These are phyloP conservation scores for Acacia pycnantha DNA, from an alignment of 331 rosid species.

Conservation along the genomic window DNA sequence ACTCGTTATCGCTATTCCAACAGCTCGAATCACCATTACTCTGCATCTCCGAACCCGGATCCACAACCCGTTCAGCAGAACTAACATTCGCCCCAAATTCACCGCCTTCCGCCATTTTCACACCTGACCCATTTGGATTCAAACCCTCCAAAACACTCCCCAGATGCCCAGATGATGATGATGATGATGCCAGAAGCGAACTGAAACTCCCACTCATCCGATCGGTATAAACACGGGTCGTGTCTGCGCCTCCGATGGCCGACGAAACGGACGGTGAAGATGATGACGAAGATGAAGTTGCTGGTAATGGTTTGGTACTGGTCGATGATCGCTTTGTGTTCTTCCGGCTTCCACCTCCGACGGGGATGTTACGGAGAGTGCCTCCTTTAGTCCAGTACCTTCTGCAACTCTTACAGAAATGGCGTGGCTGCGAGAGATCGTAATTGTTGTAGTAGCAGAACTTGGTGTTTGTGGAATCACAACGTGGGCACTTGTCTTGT, in stretches of 20 bases:
- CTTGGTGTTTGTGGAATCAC: conserved; percentile 82
- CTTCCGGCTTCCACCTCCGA: conserved; percentile 86
- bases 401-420: conserved; percentile 83
- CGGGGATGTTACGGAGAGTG: conserved; percentile 74
- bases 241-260: conserved; percentile 29
- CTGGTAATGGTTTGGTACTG: conserved; percentile 44
- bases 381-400: conserved; percentile 97
- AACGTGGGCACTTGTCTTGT: conserved; percentile 77
- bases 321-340: conserved; percentile 47
- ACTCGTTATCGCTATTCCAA: conserved; percentile 60
- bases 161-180: conserved; percentile 40
- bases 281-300: conserved; percentile 36
- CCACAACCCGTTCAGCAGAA: conserved; percentile 29
- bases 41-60: conserved; percentile 45
- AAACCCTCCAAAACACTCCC: conserved; percentile 61
- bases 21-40: conserved; percentile 60
- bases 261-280: conserved; percentile 2
- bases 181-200: conserved; percentile 59
- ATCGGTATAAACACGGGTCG: conserved; percentile 31
- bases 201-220: conserved; percentile 61
- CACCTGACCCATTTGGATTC: conserved; percentile 50
- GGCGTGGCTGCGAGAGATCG: conserved; percentile 93
- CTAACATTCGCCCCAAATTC: conserved; percentile 47
- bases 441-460: conserved; percentile 97
- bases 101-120: conserved; percentile 50